Evolutionary conservation across 169 alveolate genomes (phyloP).

Genomic region (Plasmodium malariae): DNA sequence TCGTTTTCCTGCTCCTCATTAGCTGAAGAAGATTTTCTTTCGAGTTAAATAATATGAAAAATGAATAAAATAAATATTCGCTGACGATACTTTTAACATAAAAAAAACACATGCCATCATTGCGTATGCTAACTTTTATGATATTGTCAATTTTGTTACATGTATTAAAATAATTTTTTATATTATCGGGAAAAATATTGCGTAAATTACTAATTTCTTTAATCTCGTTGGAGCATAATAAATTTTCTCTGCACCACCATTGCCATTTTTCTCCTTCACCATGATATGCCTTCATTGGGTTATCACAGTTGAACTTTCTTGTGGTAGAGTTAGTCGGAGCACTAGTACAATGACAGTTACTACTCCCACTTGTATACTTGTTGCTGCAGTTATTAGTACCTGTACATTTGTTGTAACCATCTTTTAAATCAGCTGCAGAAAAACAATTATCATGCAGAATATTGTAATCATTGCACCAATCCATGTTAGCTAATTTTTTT

Average conservation of each 20-base stretch:
- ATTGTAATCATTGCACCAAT: neutral
- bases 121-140: conserved; percentile 69
- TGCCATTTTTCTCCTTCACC: neutral
- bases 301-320: too few relatives aligned
- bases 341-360: too few relatives aligned
- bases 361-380: too few relatives aligned
- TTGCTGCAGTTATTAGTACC: too few relatives aligned
- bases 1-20: conserved; percentile 1
- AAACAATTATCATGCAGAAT: too few relatives aligned
- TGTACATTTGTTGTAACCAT: too few relatives aligned
- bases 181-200: conserved; percentile 42
- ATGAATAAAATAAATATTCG: conserved; percentile 74
- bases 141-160: conserved; percentile 77
- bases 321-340: too few relatives aligned
- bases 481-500: neutral
- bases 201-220: conserved; percentile 60
- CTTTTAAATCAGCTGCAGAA: too few relatives aligned
- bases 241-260: conserved; percentile 3
- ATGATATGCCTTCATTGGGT: neutral
- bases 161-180: conserved; percentile 62
- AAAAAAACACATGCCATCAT: conserved; percentile 76
- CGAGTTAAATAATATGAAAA: conserved; percentile 64
- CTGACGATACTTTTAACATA: conserved; percentile 31
- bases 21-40: conserved; percentile 51
- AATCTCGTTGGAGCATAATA: conserved; percentile 32